phyloP scores from a whole-genome alignment of 2,329 filamentous ascomycete genomes.

The Hypoxylon sp. region DNA sequence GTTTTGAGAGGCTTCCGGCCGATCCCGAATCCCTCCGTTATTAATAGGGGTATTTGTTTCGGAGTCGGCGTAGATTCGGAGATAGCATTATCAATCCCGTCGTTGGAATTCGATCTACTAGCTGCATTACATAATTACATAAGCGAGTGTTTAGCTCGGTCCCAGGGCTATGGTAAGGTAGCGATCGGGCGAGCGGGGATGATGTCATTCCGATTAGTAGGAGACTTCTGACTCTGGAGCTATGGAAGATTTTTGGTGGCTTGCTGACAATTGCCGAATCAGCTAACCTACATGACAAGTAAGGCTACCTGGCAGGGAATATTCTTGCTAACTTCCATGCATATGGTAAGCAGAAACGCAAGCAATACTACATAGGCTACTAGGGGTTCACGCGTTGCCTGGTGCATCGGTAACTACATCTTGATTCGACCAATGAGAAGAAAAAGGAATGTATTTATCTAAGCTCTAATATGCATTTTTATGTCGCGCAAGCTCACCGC shows the following conservation, averaged over 20 bases:
- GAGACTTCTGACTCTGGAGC: neutral
- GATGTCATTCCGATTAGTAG: conserved; percentile 36
- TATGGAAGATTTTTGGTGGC: conserved; percentile 7
- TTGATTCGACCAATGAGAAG: conserved; percentile 30
- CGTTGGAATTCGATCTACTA: conserved; percentile 15
- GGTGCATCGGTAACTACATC: conserved; percentile 34
- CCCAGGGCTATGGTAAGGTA: conserved; percentile 40
- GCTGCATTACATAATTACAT: conserved; percentile 21
- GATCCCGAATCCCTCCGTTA: conserved; percentile 39
- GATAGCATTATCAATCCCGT: conserved; percentile 23
- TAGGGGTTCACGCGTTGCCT: conserved; percentile 21
- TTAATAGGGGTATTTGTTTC: conserved; percentile 14
- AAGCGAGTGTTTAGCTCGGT: conserved; percentile 38
- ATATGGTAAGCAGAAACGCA: conserved; percentile 17
- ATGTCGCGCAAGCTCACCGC: conserved; percentile 22
- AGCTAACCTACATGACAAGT: neutral
- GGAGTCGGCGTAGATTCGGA: conserved; percentile 36
- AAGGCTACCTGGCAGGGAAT: conserved; percentile 5
- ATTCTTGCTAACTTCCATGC: conserved; percentile 27
- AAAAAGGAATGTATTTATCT: conserved; percentile 29
- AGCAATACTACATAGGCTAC: conserved; percentile 12
- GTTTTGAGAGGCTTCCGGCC: conserved; percentile 1
- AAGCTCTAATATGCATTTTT: conserved; percentile 29
- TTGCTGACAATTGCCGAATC: conserved; percentile 40
- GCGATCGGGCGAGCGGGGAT: conserved; percentile 39